Evolutionary conservation across 2,329 filamentous ascomycete species (phyloP), one percentile per base, ranked within the genome.

Genomic region (Lasiodiplodia theobromae): DNA sequence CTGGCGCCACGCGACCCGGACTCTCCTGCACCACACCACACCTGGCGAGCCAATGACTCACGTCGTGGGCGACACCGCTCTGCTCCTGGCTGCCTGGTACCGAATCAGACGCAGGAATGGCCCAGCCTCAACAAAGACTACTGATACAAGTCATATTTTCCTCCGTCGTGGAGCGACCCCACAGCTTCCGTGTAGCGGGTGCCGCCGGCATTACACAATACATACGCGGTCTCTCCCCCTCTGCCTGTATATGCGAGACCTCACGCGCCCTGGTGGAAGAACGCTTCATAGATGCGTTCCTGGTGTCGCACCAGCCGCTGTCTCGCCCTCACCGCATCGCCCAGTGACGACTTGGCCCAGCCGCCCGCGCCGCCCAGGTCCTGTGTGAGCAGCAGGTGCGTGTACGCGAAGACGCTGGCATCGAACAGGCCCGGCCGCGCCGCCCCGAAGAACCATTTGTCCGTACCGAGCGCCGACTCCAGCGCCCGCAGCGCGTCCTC

Each of bases 401-500:
- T 94, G 79, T 97, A 99, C 3, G 93, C 90, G 81, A 97, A 98
- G 2, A 98, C 88, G 66, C 88, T 89, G 7, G 95, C 94, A 80
- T 99, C 96, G 73, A 98, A 95, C 28, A 95, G 76, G 0, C 89
- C 88, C 0, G 95, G 93, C 18, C 79, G 77, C 37, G 78, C 63
- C 68, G 78, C 76, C 4, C 82, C 85, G 74, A 90, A 91, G 77
- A 91, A 92, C 83, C 88, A 91, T 21, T 81, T 74, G 47, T 88
- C 79, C 0, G 85, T 78, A 1, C 85, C 88, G 11, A 93, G 81
- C 10, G 91, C 74, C 23, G 79, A 82, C 2, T 88, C 87, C 10
- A 93, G 79, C 2, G 90, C 88, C 49, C 84, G 81, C 69, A 92
- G 88, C 0, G 90, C 90, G 65, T 87, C 85, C 28, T 83, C 84